Evolutionary conservation across 371 early-diverging fungal species (phyloP), one percentile per base, ranked within the genome.

Genomic region (Chytridium lagenaria): DNA sequence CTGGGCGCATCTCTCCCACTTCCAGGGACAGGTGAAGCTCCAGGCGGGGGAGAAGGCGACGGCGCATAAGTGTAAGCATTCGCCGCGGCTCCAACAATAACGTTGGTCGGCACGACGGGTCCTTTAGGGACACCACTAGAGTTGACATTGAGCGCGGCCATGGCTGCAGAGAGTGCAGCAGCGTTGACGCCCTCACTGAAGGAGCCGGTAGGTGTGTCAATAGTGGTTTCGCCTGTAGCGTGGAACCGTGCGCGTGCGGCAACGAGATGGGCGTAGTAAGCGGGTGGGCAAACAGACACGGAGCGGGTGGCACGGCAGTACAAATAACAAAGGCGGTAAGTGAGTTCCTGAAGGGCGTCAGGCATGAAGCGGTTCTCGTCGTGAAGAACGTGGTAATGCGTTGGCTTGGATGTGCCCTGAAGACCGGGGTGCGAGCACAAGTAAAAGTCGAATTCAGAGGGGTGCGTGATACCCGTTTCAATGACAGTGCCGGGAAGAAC

Each of bases 351-450:
- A 7, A 98, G 78, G 59, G 80, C 68, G 73, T 95, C 93, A 7
- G 92, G 70, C n/a, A 87, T 85, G 70, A 96, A 94, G 2, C 87
- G 80, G 83, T 93, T 92, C 40, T 98, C 97, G 79, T 98, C 95
- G 44, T 83, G 71, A 7, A 91, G 76, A 2, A 96, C 95, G 67
- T 89, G 88, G 88, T 97, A 98, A 76, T 94, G 92, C 3, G 94
- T 92, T 0, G 96, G 95, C 37, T 93, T 88, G 39, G 95, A 94
- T 0, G 97, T 95, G 67, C 99, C 99, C 81, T 97, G 89, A 37
- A 92, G 90, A 71, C 97, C 96, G 16, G 93, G 91, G 76, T 98
- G 98, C 12, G 93, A 90, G 78, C 92, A 92, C 26, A 98, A 85
- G 78, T 92, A 95, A 76, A 99, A 99, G 73, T 99, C 71, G 37